Evolutionary conservation across 768 basidiomycete species (phyloP), one percentile per base, ranked within the genome.

Genomic region (Boletus vermiculosoides): DNA sequence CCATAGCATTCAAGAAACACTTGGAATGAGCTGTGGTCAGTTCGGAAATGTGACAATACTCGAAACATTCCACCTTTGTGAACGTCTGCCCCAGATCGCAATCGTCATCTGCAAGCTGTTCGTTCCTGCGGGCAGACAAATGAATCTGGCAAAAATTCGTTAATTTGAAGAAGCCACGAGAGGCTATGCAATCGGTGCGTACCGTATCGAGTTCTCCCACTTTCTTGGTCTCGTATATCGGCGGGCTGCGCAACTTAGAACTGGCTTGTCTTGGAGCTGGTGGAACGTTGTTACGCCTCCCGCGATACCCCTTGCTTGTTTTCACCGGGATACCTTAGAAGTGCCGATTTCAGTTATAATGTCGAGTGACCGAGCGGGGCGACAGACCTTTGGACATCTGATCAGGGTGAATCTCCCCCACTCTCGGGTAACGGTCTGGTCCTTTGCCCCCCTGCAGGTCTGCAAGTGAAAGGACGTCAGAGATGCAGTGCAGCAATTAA

Each of bases 41-140:
- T 30, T 25, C 1, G 2, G 9, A 41, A 40, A 42, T 36, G 9
- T 5, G 30, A n/a, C 20, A 8, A 13, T 23, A n/a, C 3, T n/a
- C 20, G 11, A 36, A 25, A 45, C 1, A 22, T 6, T 7, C 5
- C n/a, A 70, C 68, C 68, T 62, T 71, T 16, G 68, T 69, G 37
- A 70, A 67, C 7, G 70, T 70, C 11, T 56, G 13, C 25, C 37
- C 50, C 31, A 39, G 58, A 42, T 50, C 46, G 15, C 54, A 39
- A 44, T 70, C 66, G 40, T 70, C 69, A 12, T 59, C 53, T 8
- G 68, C 68, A 20, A 42, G 4, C 7, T 71, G 66, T 13, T 45
- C 49, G 15, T 72, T 66, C 12, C 62, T 61, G 46, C 68, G 72
- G 5, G 69, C 66, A 0, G 68, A 68, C 20, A 72, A 34, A 41